Evolutionary conservation across 306 rosid species (phyloP), one percentile per base, ranked within the genome.

Genomic region (Rubus idaeus): DNA sequence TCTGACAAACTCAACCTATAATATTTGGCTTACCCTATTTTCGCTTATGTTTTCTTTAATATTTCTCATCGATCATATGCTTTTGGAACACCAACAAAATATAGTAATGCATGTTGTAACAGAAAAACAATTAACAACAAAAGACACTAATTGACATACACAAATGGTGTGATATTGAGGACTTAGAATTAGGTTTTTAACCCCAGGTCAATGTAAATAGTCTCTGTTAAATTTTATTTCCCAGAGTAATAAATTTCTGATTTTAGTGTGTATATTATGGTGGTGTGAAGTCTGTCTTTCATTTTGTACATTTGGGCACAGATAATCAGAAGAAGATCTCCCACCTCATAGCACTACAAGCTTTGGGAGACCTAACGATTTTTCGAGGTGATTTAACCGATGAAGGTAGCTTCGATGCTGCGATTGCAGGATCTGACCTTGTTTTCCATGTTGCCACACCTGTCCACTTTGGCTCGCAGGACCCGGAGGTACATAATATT

Each of bases 361-460:
- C 73, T 77, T 73, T 83, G 78, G 96, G 97, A 0, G 87, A 89
- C n/a, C 58, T 93, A 30, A 82, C 81, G 9, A 84, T 93, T 57
- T 87, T 89, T 35, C 81, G 79, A 61, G 96, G 88, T 70, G 96
- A 93, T 49, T 84, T 93, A 74, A 86, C 92, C 6, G 85, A 80
- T 41, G 96, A 85, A 45, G 87, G 73, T 42, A 76, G 88, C 70
- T 90, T 93, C 58, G 94, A 90, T 80, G 90, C 87, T 26, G 91
- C 97, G 1, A 66, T 90, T 62, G 81, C 87, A 21, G 94, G 88
- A 16, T 93, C 92, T 86, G 89, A 93, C 23, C 70, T 89, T 47
- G 97, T 93, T 63, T 93, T 90, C 85, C 94, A 90, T 73, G 84
- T 93, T 56, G 97, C 97, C n/a, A 90, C 96, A 5, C 97, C 96